Base-by-base conservation (phyloP, 768 basidiomycete species). In the Macrolepiota fuliginosa region DNA sequence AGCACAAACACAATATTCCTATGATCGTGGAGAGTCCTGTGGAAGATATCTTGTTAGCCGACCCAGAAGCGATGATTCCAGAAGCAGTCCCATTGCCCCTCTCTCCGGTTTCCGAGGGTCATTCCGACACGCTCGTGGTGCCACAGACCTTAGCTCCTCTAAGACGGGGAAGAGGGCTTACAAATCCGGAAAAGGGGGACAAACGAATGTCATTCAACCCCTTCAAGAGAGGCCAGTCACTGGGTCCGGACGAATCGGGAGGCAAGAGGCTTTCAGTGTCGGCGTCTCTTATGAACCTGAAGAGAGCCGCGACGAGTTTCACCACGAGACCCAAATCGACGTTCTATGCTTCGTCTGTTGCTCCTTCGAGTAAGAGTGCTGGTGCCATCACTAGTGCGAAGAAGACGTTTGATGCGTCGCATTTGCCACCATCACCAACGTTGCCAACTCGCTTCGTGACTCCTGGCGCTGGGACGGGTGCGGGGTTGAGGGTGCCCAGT, bases 401-500 rank as follows among this genome's bases (percentile, higher is more conserved):
- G 47, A 68, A 69, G 35, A 62, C 56, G 11, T 72, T 73, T 63
- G 69, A 77, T 46, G 68, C 70, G 1, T 68, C 77, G 11, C 72
- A 76, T 57, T 67, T 78, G 19, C 78, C 78, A n/a, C 72, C 77
- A 22, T 80, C 77, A 32, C 77, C 76, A 0, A 73, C 73, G 0
- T 50, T 71, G 1, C 64, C 71, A 12, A 56, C 63, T 22, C 56
- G 65, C 4, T 67, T 68, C 29, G 36, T 25, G 45, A 55, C 53
- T 36, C 22, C 25, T 40, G 51, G 39, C 22, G 40, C 45, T 9
- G 39, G 35, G 2, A 19, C 45, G 42, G 22, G 52, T 17, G 52
- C 25, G 29, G 52, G 24, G 11, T 46, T 46, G 29, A 35, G 54
- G 25, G 24, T 45, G 1, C 53, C 42, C 10, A 46, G 24, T 19